Evolutionary conservation across 2,329 filamentous ascomycete species (phyloP).

Genomic region (Bimuria novae-zelandiae): DNA sequence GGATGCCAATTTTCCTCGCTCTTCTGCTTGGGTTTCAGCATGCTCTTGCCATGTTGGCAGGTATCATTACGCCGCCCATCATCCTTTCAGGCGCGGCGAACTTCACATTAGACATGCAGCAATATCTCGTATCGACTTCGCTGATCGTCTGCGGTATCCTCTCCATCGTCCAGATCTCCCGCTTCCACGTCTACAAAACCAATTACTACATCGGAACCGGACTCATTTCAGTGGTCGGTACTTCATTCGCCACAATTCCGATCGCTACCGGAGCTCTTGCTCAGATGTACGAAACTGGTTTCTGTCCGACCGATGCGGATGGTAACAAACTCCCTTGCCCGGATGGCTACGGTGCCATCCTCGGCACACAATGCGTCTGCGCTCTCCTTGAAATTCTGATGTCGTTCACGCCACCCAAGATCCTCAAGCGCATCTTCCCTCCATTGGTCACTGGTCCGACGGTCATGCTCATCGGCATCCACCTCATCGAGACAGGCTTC

Average conservation of each 20-base stretch:
- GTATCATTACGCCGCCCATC: slow-evolving; percentile 77
- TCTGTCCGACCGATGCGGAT: slow-evolving; percentile 62
- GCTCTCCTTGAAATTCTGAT: slow-evolving; percentile 70
- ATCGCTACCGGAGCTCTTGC: slow-evolving; percentile 72
- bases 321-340: slow-evolving; percentile 75
- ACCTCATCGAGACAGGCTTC: slow-evolving; percentile 73
- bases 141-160: slow-evolving; percentile 79
- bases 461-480: slow-evolving; percentile 73
- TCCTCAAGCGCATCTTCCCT: slow-evolving; percentile 75
- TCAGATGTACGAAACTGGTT: slow-evolving; percentile 80
- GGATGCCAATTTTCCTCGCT: slow-evolving; percentile 75
- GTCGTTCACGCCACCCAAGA: slow-evolving; percentile 72
- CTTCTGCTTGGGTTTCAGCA: slow-evolving; percentile 80
- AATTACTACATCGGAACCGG: slow-evolving; percentile 71
- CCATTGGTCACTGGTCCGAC: slow-evolving; percentile 74
- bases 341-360: slow-evolving; percentile 73
- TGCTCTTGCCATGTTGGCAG: slow-evolving; percentile 70
- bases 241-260: slow-evolving; percentile 77
- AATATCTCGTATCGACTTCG: slow-evolving; percentile 79
- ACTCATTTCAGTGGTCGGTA: slow-evolving; percentile 77
- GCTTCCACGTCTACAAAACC: slow-evolving; percentile 73
- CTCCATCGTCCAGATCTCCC: slow-evolving; percentile 75
- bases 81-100: slow-evolving; percentile 71
- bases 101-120: slow-evolving; percentile 62
- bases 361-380: slow-evolving; percentile 64